Conservation (phyloP, 352 stramenopile species). For the Thalassiosira exigua region DNA sequence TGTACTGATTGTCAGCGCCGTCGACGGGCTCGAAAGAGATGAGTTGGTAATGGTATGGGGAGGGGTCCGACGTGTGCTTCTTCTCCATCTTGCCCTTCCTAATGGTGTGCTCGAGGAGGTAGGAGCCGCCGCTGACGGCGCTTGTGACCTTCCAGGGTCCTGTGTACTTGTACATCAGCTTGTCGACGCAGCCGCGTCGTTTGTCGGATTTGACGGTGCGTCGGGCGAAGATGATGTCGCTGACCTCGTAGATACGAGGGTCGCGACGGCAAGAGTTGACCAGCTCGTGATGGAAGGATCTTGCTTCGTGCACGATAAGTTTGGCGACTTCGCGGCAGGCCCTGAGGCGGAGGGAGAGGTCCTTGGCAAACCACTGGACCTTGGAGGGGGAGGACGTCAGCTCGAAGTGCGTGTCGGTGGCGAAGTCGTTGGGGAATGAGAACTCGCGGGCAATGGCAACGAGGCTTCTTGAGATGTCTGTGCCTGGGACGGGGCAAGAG, state of each 20-base stretch:
- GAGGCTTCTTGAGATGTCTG: conserved; percentile 21
- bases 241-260: background rate
- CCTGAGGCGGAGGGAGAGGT: background rate
- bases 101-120: conserved; percentile 10
- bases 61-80: conserved; percentile 12
- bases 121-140: conserved; percentile 9
- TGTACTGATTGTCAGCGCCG: conserved; percentile 13
- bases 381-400: conserved; percentile 3
- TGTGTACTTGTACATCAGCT: conserved; percentile 20
- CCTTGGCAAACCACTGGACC: conserved; percentile 1
- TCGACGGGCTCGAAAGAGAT: conserved; percentile 24
- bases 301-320: conserved; percentile 15
- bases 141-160: conserved; percentile 12
- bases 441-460: conserved; percentile 21
- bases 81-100: conserved; percentile 5
- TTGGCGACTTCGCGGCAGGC: background rate
- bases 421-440: conserved; percentile 22
- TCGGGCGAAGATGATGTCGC: conserved; percentile 11
- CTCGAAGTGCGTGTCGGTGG: background rate
- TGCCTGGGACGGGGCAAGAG: conserved; percentile 19
- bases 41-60: conserved; percentile 14
- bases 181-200: conserved; percentile 1
- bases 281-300: conserved; percentile 8
- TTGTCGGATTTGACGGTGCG: conserved; percentile 10
- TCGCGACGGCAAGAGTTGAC: conserved; percentile 9